Percentiles rank a stretch among this genome's conserved stretches.
These are phyloP conservation scores for Salix viminalis DNA, from an alignment of 345 rosid species.

Conservation along the genomic window DNA sequence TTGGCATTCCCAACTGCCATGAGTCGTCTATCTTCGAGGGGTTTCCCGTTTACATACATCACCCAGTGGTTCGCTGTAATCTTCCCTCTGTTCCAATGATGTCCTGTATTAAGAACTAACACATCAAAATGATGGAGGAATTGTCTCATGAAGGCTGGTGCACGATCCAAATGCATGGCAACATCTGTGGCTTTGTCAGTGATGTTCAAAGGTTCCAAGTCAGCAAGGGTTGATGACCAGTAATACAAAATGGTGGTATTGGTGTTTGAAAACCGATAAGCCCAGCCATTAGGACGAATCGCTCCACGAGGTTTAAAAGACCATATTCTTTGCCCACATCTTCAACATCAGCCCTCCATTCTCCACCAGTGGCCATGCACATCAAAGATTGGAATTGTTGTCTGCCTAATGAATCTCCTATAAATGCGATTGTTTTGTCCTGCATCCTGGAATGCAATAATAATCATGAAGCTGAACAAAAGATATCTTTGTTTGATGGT, in stretches of 20 bases:
- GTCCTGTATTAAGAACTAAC: conserved; percentile 50
- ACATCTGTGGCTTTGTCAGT: conserved; percentile 26
- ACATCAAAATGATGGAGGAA: conserved; percentile 34
- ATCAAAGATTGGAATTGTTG: conserved; percentile 59
- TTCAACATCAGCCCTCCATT: conserved; percentile 36
- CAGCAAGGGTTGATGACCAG: conserved; percentile 55
- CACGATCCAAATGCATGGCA: conserved; percentile 60
- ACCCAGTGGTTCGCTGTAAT: conserved; percentile 41
- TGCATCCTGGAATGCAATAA: conserved; percentile 38
- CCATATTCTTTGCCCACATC: conserved; percentile 47
- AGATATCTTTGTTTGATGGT: not conserved
- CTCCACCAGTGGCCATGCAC: conserved; percentile 55
- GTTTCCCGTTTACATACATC: conserved; percentile 46
- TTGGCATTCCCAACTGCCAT: conserved; percentile 33
- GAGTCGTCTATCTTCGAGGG: conserved; percentile 24
- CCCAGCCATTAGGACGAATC: conserved; percentile 52
- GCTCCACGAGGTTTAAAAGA: conserved; percentile 34
- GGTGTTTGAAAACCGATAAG: conserved; percentile 43
- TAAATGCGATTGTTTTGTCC: conserved; percentile 47
- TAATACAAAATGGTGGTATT: conserved; percentile 55
- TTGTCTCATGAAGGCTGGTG: conserved; percentile 39
- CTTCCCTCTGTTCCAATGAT: conserved; percentile 56
- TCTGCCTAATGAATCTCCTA: conserved; percentile 58
- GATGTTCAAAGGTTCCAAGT: conserved; percentile 35
- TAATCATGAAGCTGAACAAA: not conserved